A percentile compares a stretch with the other conserved stretches of the same genome.
Evolutionary conservation across 1,284 basidiomycete genomes (phyloP).

Genomic region (Heliocybe sulcata): DNA sequence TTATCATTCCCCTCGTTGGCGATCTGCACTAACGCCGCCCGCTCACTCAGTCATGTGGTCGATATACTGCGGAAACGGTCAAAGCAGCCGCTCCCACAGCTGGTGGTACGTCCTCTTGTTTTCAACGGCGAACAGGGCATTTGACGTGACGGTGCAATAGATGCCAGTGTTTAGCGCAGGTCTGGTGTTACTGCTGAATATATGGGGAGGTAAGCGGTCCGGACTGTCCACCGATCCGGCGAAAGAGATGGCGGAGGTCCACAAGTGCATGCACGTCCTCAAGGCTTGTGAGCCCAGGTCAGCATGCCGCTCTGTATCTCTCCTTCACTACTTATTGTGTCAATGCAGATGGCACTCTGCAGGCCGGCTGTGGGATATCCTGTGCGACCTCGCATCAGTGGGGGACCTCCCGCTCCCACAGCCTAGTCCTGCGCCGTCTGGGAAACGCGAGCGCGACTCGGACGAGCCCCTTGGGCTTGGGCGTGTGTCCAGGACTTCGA

Average conservation of each 20-base stretch:
- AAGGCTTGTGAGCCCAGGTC: conserved; percentile 43
- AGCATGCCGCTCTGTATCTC: background rate
- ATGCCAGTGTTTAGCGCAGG: conserved; percentile 47
- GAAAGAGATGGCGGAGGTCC: conserved; percentile 64
- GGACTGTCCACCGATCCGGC: conserved; percentile 46
- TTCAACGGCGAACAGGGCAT: background rate
- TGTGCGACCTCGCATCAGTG: conserved; percentile 60
- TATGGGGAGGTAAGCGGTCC: conserved; percentile 64
- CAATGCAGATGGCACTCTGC: background rate
- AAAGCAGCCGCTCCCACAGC: background rate
- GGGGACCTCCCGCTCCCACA: conserved; percentile 59
- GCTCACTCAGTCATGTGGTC: conserved; percentile 60
- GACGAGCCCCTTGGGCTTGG: conserved; percentile 27
- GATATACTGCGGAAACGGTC: conserved; percentile 41
- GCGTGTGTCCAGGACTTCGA: background rate
- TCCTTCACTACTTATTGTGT: background rate
- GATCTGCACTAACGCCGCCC: conserved; percentile 56
- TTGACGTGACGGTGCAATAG: background rate
- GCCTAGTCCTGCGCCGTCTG: conserved; percentile 33
- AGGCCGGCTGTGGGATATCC: conserved; percentile 36
- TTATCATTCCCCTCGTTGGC: conserved; percentile 49
- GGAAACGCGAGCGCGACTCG: conserved; percentile 57
- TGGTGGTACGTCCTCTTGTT: background rate
- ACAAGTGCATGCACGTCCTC: conserved; percentile 61
- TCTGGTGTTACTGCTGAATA: conserved; percentile 64